phyloP scores from a whole-genome alignment of 208 protist species.

The Strigomonas oncopelti region DNA sequence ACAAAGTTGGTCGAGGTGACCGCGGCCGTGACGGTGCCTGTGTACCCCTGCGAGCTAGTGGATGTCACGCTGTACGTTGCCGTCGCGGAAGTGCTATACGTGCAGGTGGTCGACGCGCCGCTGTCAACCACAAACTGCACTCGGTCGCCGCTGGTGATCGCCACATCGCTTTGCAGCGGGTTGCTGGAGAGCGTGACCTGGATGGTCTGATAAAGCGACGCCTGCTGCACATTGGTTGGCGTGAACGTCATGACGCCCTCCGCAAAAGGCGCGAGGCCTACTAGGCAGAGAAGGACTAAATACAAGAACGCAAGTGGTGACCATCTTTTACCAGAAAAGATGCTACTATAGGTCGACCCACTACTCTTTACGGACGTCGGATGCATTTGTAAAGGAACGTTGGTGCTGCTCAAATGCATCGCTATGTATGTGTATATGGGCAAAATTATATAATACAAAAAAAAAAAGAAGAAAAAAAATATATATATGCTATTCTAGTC shows the following conservation, averaged over 20 bases:
- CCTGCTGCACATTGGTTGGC: conserved; percentile 56
- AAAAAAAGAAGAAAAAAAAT: neutral
- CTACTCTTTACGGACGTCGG: neutral
- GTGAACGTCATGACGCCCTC: conserved; percentile 58
- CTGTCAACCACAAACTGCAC: conserved; percentile 56
- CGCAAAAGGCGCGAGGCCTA: conserved; percentile 15
- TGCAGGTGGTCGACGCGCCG: conserved; percentile 16
- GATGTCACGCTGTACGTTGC: conserved; percentile 7
- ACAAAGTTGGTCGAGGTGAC: conserved; percentile 48
- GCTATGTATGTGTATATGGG: neutral
- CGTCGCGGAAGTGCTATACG: conserved; percentile 6
- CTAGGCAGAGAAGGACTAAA: neutral
- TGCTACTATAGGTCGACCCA: neutral
- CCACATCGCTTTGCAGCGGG: conserved; percentile 42
- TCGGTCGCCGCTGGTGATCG: conserved; percentile 49
- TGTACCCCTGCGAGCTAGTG: conserved; percentile 34
- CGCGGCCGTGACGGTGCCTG: conserved; percentile 29
- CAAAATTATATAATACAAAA: neutral
- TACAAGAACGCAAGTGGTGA: neutral
- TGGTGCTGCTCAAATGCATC: neutral
- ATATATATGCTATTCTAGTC: neutral
- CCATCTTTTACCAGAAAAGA: conserved; percentile 4
- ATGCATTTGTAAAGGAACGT: neutral
- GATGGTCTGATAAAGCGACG: conserved; percentile 79
- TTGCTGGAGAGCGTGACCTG: conserved; percentile 60